Evolutionary conservation across 177 flowering plant species (phyloP).

Genomic region (Tripterygium wilfordii): DNA sequence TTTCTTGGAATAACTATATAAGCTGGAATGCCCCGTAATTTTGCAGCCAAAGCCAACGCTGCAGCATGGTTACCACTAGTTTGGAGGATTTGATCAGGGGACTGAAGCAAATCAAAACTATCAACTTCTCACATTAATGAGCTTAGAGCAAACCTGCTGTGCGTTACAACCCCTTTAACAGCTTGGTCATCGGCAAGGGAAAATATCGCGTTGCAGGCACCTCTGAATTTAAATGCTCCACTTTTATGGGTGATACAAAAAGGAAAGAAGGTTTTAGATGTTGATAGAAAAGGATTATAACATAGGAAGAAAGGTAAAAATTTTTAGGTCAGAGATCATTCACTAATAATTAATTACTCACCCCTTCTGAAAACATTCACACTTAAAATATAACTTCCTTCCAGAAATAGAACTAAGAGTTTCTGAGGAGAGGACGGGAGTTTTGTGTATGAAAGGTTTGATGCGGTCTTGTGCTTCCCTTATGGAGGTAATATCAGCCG

Average conservation of each 20-base stretch:
- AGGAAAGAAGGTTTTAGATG: neutral
- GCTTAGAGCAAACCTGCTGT: slow-evolving; percentile 64
- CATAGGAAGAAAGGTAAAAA: neutral
- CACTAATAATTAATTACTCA: slow-evolving; percentile 24
- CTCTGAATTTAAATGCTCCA: slow-evolving; percentile 93
- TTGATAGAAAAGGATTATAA: neutral
- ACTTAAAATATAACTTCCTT: slow-evolving; percentile 65
- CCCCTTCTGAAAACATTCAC: slow-evolving; percentile 94
- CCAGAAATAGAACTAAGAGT: slow-evolving; percentile 62
- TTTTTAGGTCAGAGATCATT: neutral
- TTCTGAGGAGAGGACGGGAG: slow-evolving; percentile 69
- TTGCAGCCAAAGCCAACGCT: slow-evolving; percentile 86
- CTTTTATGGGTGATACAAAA: slow-evolving; percentile 25
- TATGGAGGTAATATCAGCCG: slow-evolving; percentile 68
- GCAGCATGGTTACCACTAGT: slow-evolving; percentile 94
- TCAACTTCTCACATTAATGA: neutral
- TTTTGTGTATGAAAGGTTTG: slow-evolving; percentile 43
- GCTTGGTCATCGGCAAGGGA: slow-evolving; percentile 70
- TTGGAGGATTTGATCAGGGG: slow-evolving; percentile 16
- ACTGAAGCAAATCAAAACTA: slow-evolving; percentile 1
- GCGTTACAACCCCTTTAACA: slow-evolving; percentile 83
- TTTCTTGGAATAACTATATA: slow-evolving; percentile 77
- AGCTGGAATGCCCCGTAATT: slow-evolving; percentile 72
- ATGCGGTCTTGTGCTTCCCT: slow-evolving; percentile 70
- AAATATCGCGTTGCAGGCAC: slow-evolving; percentile 88